Conservation (phyloP, 75 land plant species). For the Selaginella tamariscina region DNA sequence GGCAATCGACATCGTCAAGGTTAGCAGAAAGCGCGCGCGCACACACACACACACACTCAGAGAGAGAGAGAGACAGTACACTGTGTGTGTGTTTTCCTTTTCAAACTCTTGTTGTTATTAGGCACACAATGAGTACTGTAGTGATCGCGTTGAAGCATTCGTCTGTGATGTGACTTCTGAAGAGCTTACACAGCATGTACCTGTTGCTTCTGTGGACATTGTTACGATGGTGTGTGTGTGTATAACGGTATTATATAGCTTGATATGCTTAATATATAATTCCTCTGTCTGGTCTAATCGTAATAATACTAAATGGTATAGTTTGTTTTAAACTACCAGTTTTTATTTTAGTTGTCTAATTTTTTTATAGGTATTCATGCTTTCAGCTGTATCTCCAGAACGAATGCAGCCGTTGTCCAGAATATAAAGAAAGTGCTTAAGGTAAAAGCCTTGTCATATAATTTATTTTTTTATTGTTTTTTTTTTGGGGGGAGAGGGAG, state of each 20-base stretch:
- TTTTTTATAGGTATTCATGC: constrained; percentile 72
- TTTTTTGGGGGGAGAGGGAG: too few relatives aligned
- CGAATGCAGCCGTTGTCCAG: constrained; percentile 76
- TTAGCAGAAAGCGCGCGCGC: constrained; percentile 17
- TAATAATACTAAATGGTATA: too few relatives aligned
- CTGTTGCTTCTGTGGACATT: constrained; percentile 65
- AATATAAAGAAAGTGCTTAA: constrained; percentile 75
- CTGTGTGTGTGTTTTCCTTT: constrained; percentile 10
- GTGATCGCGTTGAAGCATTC: constrained; percentile 53
- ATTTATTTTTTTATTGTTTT: too few relatives aligned
- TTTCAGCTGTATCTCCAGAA: constrained; percentile 94
- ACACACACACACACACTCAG: not conserved
- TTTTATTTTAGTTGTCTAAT: too few relatives aligned
- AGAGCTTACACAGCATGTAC: constrained; percentile 41
- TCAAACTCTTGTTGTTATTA: constrained; percentile 14
- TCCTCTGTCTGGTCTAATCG: too few relatives aligned
- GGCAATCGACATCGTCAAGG: constrained; percentile 85
- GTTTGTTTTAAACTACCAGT: too few relatives aligned
- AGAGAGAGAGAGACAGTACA: not conserved
- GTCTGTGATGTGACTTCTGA: constrained; percentile 81
- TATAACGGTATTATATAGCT: too few relatives aligned
- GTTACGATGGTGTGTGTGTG: constrained; percentile 56
- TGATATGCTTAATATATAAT: too few relatives aligned
- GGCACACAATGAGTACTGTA: constrained; percentile 69
- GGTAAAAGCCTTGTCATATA: constrained; percentile 32